These are phyloP conservation scores for Saccharomyces hybrid DNA, from an alignment of 1,139 yeast species.

Conservation along the genomic window DNA sequence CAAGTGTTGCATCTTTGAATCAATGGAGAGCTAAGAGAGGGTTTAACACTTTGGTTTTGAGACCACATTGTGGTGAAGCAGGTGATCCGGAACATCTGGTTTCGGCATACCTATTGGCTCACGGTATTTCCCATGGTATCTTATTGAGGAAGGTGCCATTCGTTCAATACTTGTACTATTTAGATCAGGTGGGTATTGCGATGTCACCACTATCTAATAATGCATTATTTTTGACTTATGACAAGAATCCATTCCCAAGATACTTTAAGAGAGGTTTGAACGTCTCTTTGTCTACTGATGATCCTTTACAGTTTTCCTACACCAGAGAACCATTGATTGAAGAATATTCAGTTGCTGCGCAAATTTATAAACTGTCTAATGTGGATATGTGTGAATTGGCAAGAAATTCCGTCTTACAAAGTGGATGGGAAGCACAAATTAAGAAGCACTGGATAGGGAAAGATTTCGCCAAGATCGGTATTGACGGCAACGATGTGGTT, in stretches of 20 bases:
- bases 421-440: conserved; percentile 82
- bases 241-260: conserved; percentile 83
- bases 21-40: conserved; percentile 68
- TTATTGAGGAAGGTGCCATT: conserved; percentile 86
- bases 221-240: conserved; percentile 90
- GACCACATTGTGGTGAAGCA: conserved; percentile 99
- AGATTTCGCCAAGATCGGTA: conserved; percentile 52
- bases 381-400: conserved; percentile 96
- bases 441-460: conserved; percentile 92
- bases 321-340: conserved; percentile 97
- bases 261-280: conserved; percentile 90
- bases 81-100: conserved; percentile 97
- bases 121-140: conserved; percentile 93
- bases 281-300: conserved; percentile 87
- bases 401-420: conserved; percentile 74
- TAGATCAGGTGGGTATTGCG: conserved; percentile 96
- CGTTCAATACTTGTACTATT: conserved; percentile 83
- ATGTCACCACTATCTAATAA: conserved; percentile 97
- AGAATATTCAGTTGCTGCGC: conserved; percentile 96
- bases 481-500: conserved; percentile 77
- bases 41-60: conserved; percentile 78
- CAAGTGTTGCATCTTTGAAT: conserved; percentile 80
- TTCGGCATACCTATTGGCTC: conserved; percentile 80
- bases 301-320: conserved; percentile 89
- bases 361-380: conserved; percentile 83